phyloP scores from a whole-genome alignment of 208 protist species.

The Acanthamoeba lenticulata region DNA sequence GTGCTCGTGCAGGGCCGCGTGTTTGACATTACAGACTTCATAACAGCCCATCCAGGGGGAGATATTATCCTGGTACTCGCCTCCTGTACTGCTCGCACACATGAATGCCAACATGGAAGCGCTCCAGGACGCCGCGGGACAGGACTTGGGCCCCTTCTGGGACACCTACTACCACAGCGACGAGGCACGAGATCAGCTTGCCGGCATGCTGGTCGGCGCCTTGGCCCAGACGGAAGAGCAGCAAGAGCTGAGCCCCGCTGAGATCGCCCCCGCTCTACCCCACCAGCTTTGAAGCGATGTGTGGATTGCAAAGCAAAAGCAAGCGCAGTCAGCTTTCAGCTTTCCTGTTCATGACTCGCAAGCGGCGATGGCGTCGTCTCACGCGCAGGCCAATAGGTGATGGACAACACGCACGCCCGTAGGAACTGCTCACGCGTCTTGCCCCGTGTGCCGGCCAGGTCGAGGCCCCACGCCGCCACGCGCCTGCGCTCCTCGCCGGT shows the following conservation, averaged over 20 bases:
- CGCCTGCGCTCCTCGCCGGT: not conserved
- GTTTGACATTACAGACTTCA: too few species aligned
- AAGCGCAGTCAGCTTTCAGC: too few species aligned
- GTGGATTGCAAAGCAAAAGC: too few species aligned
- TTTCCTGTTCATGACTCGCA: too few species aligned
- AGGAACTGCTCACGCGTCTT: not conserved
- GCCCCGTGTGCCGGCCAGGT: not conserved
- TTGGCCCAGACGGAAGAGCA: not conserved
- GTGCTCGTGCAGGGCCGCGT: too few species aligned
- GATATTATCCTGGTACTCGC: too few species aligned
- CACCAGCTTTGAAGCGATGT: too few species aligned
- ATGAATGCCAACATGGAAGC: too few species aligned
- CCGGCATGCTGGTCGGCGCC: not conserved
- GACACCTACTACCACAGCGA: not conserved
- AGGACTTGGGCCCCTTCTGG: not conserved
- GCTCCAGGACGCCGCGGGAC: not conserved
- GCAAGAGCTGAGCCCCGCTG: not conserved
- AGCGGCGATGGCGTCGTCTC: too few species aligned
- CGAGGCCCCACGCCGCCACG: not conserved
- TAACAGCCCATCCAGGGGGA: too few species aligned
- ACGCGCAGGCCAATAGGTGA: constrained; percentile 2
- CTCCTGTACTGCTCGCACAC: too few species aligned
- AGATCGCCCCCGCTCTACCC: too few species aligned
- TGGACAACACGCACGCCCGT: not conserved
- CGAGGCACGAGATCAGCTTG: not conserved